Evolutionary conservation across 1,139 yeast genomes (phyloP).

Genomic region (Pichia sp.): DNA sequence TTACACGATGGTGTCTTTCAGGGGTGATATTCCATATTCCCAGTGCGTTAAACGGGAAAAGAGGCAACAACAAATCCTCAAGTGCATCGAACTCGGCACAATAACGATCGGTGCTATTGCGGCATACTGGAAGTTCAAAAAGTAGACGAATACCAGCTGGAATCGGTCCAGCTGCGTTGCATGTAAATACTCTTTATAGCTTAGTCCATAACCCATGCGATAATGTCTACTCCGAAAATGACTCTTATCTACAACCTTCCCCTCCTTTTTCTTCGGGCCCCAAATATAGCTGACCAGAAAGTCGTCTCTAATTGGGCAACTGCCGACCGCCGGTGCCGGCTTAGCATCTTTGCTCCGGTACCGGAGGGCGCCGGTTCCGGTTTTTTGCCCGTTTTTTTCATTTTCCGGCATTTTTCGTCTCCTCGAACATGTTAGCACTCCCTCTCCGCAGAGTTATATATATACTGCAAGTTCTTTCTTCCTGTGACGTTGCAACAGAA

Average conservation of each 20-base stretch:
- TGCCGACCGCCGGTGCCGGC: constrained; percentile 7
- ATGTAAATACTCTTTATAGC: background rate
- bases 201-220: background rate
- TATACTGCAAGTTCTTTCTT: background rate
- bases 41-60: constrained; percentile 56
- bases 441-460: background rate
- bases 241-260: background rate
- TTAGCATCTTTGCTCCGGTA: background rate
- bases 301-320: background rate
- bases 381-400: background rate
- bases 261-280: background rate
- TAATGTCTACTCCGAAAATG: background rate
- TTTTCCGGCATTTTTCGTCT: background rate
- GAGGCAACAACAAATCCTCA: constrained; percentile 46
- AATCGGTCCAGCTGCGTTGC: background rate
- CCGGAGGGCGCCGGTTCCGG: background rate
- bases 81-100: constrained; percentile 23
- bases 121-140: constrained; percentile 8
- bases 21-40: constrained; percentile 77
- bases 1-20: constrained; percentile 88
- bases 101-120: constrained; percentile 14
- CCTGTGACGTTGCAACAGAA: background rate
- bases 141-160: background rate
- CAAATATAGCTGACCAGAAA: background rate
- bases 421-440: background rate